These are phyloP conservation scores for Russula emetica DNA, from an alignment of 768 basidiomycete species.

Conservation along the genomic window DNA sequence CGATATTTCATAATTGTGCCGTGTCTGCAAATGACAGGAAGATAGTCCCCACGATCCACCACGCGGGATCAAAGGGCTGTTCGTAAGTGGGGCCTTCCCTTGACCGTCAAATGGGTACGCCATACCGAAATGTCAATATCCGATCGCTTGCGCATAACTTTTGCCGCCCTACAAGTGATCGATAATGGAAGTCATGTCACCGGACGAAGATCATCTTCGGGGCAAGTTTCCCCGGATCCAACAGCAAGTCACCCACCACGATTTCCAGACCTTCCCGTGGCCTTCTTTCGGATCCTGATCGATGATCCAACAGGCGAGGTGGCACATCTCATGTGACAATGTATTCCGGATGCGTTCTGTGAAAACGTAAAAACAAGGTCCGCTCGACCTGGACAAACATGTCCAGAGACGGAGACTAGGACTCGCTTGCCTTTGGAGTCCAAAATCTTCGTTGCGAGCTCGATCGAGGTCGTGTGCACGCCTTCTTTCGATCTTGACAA, in stretches of 20 bases:
- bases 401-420: neutral
- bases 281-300: constrained; percentile 62
- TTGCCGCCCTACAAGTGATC: constrained; percentile 51
- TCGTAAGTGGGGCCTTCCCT: constrained; percentile 18
- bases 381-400: neutral
- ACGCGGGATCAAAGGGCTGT: constrained; percentile 8
- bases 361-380: neutral
- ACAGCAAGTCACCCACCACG: constrained; percentile 51
- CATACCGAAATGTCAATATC: constrained; percentile 68
- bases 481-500: constrained; percentile 51
- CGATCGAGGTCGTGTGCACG: constrained; percentile 57
- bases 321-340: constrained; percentile 89
- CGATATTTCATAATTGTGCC: constrained; percentile 70
- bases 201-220: neutral
- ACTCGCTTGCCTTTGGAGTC: constrained; percentile 59
- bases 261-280: constrained; percentile 69
- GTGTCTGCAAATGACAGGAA: constrained; percentile 39
- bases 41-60: neutral
- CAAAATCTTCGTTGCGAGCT: constrained; percentile 78
- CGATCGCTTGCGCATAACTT: constrained; percentile 62
- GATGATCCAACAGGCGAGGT: constrained; percentile 83
- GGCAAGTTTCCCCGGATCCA: neutral
- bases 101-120: neutral
- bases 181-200: neutral
- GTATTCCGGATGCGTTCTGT: constrained; percentile 78